Evolutionary conservation across 2,329 filamentous ascomycete genomes (phyloP).

Genomic region (Trichophyton verrucosum): DNA sequence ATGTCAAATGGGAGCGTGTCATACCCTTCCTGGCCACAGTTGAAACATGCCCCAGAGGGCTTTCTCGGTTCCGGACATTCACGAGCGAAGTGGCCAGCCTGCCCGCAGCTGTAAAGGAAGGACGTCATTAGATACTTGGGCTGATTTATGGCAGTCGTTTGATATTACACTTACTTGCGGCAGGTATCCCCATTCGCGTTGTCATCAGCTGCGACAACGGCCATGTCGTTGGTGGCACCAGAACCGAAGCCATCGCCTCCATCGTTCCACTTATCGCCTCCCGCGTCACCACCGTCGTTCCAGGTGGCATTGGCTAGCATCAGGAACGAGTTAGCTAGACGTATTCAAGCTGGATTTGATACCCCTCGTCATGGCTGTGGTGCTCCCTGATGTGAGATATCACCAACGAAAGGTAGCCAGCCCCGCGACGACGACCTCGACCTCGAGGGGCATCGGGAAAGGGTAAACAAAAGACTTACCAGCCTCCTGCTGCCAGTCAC

Average conservation of each 20-base stretch:
- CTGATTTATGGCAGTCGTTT: background rate
- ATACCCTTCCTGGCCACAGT: constrained; percentile 35
- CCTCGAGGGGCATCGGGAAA: background rate
- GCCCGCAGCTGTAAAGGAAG: constrained; percentile 20
- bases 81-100: constrained; percentile 27
- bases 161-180: constrained; percentile 25
- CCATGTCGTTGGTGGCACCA: constrained; percentile 7
- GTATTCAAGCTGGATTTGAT: background rate
- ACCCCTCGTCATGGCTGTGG: background rate
- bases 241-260: constrained; percentile 3
- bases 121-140: background rate
- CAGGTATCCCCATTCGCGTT: constrained; percentile 22
- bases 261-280: constrained; percentile 8
- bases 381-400: background rate
- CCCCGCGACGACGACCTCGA: no score
- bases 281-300: constrained; percentile 10
- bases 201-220: background rate
- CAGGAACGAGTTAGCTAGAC: background rate
- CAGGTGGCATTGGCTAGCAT: background rate
- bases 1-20: background rate
- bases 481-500: constrained; percentile 6
- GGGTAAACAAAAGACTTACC: background rate
- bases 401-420: background rate
- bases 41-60: constrained; percentile 32
- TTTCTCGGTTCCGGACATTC: constrained; percentile 34